Conservation (phyloP, 345 rosid genomes). For the Bruguiera sexangula region DNA sequence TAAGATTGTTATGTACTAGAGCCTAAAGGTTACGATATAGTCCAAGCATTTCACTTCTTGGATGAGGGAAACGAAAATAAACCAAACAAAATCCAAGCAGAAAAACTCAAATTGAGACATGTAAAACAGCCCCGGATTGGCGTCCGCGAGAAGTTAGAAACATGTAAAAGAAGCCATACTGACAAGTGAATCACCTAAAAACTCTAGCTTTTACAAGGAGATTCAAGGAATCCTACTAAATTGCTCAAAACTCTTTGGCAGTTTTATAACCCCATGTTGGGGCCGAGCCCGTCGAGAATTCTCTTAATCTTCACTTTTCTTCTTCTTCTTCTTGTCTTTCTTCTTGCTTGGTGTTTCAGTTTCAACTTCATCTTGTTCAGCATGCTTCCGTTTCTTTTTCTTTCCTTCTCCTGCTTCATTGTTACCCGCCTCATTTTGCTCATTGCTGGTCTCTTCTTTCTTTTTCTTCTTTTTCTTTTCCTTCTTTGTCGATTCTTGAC, state of each 20-base stretch:
- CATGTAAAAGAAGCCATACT: not conserved
- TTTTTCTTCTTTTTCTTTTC: slow-evolving; percentile 39
- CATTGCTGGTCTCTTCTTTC: not conserved
- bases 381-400: slow-evolving; percentile 1
- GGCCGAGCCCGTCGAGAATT: not conserved
- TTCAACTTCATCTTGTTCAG: slow-evolving; percentile 14
- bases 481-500: slow-evolving; percentile 30
- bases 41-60: no score
- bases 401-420: not conserved
- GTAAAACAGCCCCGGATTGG: not conserved
- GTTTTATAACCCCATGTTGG: no score
- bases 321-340: slow-evolving; percentile 46
- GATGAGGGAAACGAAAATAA: no score
- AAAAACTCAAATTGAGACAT: no score
- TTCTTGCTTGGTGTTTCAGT: slow-evolving; percentile 25
- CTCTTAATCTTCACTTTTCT: slow-evolving; percentile 35
- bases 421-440: not conserved
- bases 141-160: not conserved
- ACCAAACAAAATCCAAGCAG: no score
- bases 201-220: not conserved
- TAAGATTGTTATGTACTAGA: no score
- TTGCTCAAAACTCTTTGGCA: not conserved
- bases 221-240: not conserved
- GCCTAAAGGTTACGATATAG: no score
- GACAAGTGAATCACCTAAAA: not conserved